Evolutionary conservation across 805 yeast species (phyloP).

Genomic region (Yarrowia sp.): DNA sequence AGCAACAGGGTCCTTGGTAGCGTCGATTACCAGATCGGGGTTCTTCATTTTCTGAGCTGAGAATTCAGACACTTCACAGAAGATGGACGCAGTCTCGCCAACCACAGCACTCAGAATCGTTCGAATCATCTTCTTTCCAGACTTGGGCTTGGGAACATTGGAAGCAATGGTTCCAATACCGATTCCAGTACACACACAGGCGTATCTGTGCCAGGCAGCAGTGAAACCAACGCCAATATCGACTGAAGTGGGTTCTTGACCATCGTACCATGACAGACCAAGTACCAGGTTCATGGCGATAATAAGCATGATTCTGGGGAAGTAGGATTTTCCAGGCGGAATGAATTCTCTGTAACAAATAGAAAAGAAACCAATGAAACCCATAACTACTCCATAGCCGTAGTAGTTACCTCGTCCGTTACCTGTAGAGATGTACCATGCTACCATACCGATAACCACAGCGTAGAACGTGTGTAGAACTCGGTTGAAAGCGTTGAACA

Average conservation of each 20-base stretch:
- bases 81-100: conserved; percentile 35
- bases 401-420: conserved; percentile 37
- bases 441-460: conserved; percentile 37
- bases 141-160: conserved; percentile 37
- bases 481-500: conserved; percentile 35
- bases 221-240: conserved; percentile 36
- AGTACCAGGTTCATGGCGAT: conserved; percentile 36
- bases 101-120: conserved; percentile 33
- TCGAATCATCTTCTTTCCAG: conserved; percentile 38
- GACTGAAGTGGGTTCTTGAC: conserved; percentile 32
- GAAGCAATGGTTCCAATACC: conserved; percentile 37
- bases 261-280: conserved; percentile 39
- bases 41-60: conserved; percentile 34
- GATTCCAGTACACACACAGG: conserved; percentile 38
- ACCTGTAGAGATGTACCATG: conserved; percentile 41
- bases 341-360: conserved; percentile 36
- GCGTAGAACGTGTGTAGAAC: conserved; percentile 37
- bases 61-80: conserved; percentile 37
- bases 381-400: conserved; percentile 35
- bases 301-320: conserved; percentile 35
- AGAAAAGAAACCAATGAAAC: conserved; percentile 30
- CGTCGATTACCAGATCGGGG: conserved; percentile 32
- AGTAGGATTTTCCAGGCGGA: conserved; percentile 29
- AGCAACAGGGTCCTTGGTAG: conserved; percentile 33
- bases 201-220: conserved; percentile 40